Conservation (phyloP, 495 filamentous ascomycete genomes). For the Aspergillus leporis region DNA sequence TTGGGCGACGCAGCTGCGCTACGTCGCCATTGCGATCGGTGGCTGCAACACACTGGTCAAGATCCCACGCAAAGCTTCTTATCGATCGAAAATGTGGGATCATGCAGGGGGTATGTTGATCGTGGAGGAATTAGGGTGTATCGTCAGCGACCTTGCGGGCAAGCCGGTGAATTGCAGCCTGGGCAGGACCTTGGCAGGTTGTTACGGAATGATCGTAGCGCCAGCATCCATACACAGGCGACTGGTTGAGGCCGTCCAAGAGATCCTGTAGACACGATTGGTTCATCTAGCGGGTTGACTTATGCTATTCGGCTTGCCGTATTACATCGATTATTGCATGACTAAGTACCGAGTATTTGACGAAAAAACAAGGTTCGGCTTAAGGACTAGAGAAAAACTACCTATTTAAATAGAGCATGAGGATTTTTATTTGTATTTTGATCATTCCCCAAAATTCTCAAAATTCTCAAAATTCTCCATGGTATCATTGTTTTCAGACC, state of each 20-base stretch:
- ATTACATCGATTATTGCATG: too few species aligned
- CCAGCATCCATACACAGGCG: conserved; percentile 38
- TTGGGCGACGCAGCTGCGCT: conserved; percentile 65
- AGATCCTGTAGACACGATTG: conserved; percentile 11
- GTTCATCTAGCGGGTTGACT: background rate
- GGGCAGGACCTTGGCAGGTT: conserved; percentile 39
- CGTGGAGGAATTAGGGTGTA: conserved; percentile 63
- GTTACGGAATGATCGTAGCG: conserved; percentile 48
- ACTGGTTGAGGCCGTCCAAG: conserved; percentile 40
- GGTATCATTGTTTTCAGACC: too few species aligned
- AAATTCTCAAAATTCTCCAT: too few species aligned
- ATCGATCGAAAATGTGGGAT: conserved; percentile 69
- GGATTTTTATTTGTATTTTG: too few species aligned
- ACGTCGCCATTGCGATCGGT: conserved; percentile 60
- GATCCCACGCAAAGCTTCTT: conserved; percentile 52
- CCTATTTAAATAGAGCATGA: background rate
- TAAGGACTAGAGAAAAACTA: background rate
- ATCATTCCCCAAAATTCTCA: too few species aligned
- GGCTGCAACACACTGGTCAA: conserved; percentile 62
- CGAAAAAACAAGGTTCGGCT: too few species aligned
- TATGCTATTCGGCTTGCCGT: background rate
- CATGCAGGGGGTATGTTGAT: conserved; percentile 70
- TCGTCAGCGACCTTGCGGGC: conserved; percentile 62
- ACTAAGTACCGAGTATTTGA: too few species aligned
- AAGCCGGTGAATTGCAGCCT: conserved; percentile 39